Base-by-base conservation (phyloP, 345 rosid genomes). In the Acer yangbiense region DNA sequence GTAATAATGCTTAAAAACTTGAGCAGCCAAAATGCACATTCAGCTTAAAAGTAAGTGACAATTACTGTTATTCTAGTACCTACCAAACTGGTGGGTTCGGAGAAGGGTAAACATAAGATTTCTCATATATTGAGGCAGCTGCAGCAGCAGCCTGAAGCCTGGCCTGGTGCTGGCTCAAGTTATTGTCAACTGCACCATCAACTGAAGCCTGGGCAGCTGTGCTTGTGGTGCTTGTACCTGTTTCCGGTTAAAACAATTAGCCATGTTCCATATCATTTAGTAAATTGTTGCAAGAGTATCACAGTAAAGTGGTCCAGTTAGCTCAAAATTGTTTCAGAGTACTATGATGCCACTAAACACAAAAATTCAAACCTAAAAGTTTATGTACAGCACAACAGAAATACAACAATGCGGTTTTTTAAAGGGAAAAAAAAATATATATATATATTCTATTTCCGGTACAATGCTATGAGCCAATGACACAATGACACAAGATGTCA, bases 121-220 rank as follows among this genome's bases (percentile, higher is more conserved):
- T 95, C 76, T 88, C 97, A 79, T 93, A 93, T 79, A 91, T 66
- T 41, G 99, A 79, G 14, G 98, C 97, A 10, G 99, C 98, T 13
- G 92, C 84, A 0, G 90, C 91, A 55, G 97, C 97, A 78, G 97
- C 99, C 88, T 79, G 97, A 46, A 92, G 81, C 84, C 98, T 91
- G 75, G 87, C 92, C 82, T 92, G 89, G 82, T 91, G 97, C 77
- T 75, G 77, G 77, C 88, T 88, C 80, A 89, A 76, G 82, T 82
- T 81, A 76, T 78, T 85, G 76, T 78, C 80, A 46, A 83, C 71
- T 43, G 27, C 73, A 72, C 74, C 82, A 76, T 76, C 82, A 66
- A 78, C 83, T 66, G 95, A 82, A 82, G 88, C 86, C 66, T 88
- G 90, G 23, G 88, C 78, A 68, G 82, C 78, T 9, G 94, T 75